Evolutionary conservation across 164 flowering plant genomes (phyloP).

Genomic region (Hamamelis virginiana): DNA sequence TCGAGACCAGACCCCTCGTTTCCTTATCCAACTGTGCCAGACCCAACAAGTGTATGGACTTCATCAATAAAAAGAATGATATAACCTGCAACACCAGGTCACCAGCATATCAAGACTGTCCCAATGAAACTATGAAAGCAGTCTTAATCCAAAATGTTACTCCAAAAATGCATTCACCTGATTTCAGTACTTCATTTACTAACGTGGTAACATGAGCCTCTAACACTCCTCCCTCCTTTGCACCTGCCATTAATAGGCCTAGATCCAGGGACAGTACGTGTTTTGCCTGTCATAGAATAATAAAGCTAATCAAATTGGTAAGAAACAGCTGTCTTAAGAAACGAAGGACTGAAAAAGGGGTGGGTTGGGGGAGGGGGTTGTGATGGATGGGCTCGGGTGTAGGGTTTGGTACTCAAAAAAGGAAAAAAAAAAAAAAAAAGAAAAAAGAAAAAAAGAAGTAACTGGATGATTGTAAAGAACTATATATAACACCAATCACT

Average conservation of each 20-base stretch:
- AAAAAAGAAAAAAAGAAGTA: too few species aligned
- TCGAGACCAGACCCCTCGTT: slow-evolving; percentile 80
- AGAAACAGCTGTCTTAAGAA: slow-evolving; percentile 4
- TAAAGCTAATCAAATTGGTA: slow-evolving; percentile 13
- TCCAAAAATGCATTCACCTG: slow-evolving; percentile 39
- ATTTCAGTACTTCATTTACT: slow-evolving; percentile 55
- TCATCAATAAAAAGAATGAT: slow-evolving; percentile 85
- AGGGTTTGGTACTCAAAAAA: too few species aligned
- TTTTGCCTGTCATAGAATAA: slow-evolving; percentile 48
- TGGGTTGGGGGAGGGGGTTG: too few species aligned
- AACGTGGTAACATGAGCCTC: slow-evolving; percentile 72
- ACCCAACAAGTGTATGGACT: slow-evolving; percentile 71
- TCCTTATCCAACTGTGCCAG: slow-evolving; percentile 71
- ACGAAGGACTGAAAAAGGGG: too few species aligned
- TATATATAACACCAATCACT: not conserved
- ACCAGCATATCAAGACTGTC: slow-evolving; percentile 15
- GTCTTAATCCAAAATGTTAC: not conserved
- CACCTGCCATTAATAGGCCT: slow-evolving; percentile 76
- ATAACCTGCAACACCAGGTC: slow-evolving; percentile 64
- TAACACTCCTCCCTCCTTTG: slow-evolving; percentile 89
- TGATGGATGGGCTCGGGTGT: too few species aligned
- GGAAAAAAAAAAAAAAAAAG: not conserved
- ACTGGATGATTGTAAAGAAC: not conserved
- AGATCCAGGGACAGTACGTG: slow-evolving; percentile 77
- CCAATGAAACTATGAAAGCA: not conserved